Conservation (phyloP, 1,284 basidiomycete species). For the Moesziomyces sp. region DNA sequence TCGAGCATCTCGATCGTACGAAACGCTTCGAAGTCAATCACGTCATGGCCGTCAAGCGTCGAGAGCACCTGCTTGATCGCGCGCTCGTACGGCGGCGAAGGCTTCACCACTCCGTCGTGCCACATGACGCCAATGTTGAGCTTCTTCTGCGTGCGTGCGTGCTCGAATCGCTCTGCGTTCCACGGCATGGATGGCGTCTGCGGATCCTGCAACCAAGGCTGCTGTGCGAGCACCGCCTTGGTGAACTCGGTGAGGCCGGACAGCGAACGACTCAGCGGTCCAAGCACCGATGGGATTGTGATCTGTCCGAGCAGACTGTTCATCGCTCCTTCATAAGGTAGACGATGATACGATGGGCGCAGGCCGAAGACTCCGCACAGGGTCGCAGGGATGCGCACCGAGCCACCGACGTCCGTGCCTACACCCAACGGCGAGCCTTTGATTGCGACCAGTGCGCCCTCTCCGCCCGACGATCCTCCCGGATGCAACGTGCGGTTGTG, state of each 20-base stretch:
- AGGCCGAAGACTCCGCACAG: slow-evolving; percentile 78
- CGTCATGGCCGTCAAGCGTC: slow-evolving; percentile 57
- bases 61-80: slow-evolving; percentile 64
- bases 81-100: slow-evolving; percentile 67
- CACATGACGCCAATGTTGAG: slow-evolving; percentile 66
- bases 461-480: slow-evolving; percentile 77
- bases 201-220: slow-evolving; percentile 79
- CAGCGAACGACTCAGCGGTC: slow-evolving; percentile 76
- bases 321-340: slow-evolving; percentile 74
- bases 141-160: slow-evolving; percentile 31
- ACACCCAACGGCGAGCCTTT: slow-evolving; percentile 74
- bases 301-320: slow-evolving; percentile 73
- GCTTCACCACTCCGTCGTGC: slow-evolving; percentile 68
- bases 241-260: slow-evolving; percentile 75
- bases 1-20: slow-evolving; percentile 57
- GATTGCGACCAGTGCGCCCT: slow-evolving; percentile 74
- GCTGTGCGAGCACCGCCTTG: slow-evolving; percentile 73
- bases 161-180: slow-evolving; percentile 75
- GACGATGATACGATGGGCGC: slow-evolving; percentile 75
- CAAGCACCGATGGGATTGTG: slow-evolving; percentile 77
- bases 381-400: slow-evolving; percentile 75
- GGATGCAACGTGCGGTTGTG: slow-evolving; percentile 71
- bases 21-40: slow-evolving; percentile 48
- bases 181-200: slow-evolving; percentile 75
- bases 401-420: slow-evolving; percentile 79